Conservation (phyloP, 352 stramenopile genomes). For the Pythium aristosporum region DNA sequence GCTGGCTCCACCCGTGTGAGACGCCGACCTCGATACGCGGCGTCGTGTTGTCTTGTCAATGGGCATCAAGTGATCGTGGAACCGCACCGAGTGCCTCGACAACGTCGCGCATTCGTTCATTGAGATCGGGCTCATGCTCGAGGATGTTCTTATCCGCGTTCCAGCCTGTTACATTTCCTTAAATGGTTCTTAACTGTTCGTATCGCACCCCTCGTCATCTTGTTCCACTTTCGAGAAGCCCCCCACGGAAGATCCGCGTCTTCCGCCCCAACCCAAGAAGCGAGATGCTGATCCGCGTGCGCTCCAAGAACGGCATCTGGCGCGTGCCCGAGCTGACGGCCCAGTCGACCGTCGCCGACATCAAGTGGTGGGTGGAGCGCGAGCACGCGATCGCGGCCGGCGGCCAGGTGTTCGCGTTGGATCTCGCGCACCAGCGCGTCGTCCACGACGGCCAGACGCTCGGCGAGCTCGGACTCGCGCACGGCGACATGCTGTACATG, state of each 20-base stretch:
- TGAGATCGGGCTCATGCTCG: too few relatives aligned
- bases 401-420: conserved; percentile 55
- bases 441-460: conserved; percentile 57
- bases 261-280: too few relatives aligned
- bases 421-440: conserved; percentile 41
- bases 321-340: conserved; percentile 64
- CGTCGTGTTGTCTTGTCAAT: too few relatives aligned
- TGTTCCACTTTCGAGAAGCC: conserved; percentile 1
- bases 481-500: conserved; percentile 83
- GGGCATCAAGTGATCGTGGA: too few relatives aligned
- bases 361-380: conserved; percentile 76
- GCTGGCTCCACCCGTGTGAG: too few relatives aligned
- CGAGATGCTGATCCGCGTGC: conserved; percentile 75
- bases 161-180: not conserved
- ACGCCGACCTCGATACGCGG: too few relatives aligned
- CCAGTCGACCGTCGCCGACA: conserved; percentile 60
- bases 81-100: too few relatives aligned
- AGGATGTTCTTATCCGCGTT: too few relatives aligned
- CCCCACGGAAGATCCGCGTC: not conserved
- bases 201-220: not conserved
- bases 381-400: conserved; percentile 61
- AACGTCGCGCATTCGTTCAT: too few relatives aligned
- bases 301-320: conserved; percentile 89
- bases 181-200: not conserved
- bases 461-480: conserved; percentile 49